Base-by-base conservation (phyloP, 805 yeast species). In the Cyberlindnera lachancei region DNA sequence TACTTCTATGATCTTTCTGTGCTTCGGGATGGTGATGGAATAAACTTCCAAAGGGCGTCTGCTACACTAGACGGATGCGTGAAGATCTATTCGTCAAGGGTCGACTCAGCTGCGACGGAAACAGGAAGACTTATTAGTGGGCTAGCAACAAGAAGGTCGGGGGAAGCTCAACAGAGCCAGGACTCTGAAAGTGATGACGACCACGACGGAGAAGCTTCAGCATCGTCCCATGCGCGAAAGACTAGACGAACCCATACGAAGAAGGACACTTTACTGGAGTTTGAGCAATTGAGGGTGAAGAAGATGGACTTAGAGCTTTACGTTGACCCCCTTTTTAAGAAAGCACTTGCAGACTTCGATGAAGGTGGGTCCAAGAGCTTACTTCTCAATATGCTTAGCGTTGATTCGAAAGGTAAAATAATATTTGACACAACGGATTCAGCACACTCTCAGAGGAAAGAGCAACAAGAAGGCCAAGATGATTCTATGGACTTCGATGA, bases 61-160 rank as follows among this genome's bases (percentile, higher is more conserved):
- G 86, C 94, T 3, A 85, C 96, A 0, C 61, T 90, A 14, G 96
- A 88, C 48, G 96, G 96, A 1, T 88, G 96, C 63, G 90, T 88
- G 22, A 87, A 87, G 59, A 84, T 88, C 31, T 88, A 90, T 52
- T 75, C 88, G 7, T 82, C 94, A 11, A 72, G 97, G 46, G 87
- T 88, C n/a, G 96, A 88, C 48, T 81, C 95, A 0, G 94, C 85
- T 0, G 94, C 88, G 3, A 78, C 81, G 4, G 96, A 88, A 48
- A 87, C 96, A 0, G 94, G 94, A 3, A 75, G 77, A 45, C 62
- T 90, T 35, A 58, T 87, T 22, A 79, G 82, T 55, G 94, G 95
- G 3, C 58, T 84, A 36, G 77, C 87, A 3, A 64, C 66, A 9
- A 30, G 35, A 9, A 30, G 27, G 16, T 42, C 42, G 11, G 41